Evolutionary conservation across 495 filamentous ascomycete genomes (phyloP), one percentile per base, ranked within the genome.

Genomic region (Penicillium dipodomyicola): DNA sequence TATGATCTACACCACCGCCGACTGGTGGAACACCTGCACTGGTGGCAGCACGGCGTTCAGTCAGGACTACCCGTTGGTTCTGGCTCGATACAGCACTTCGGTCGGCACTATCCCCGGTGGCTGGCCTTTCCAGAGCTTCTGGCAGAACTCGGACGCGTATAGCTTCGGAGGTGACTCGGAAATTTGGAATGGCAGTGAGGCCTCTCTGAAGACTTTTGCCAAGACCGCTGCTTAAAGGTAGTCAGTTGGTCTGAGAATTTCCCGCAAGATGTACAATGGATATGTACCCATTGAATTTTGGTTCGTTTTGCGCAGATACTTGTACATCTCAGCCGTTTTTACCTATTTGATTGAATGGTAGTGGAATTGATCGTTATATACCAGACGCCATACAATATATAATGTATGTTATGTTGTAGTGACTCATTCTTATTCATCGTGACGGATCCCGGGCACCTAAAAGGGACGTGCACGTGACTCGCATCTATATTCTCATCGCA

Each of bases 21-120:
- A 77, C 54, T 87, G 84, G 85, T 87, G 85, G 85, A 68, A 60
- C 14, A 72, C 72, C 30, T 88, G 85, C 63, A 86, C 85, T 1
- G 84, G 83, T 1, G 78, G 81, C 62, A 81, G 74, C 30, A 67
- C 61, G 5, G 76, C 72, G 2, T 88, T 87, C 57, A 60, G 65
- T 33, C 47, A 59, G 14, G 82, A 72, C 5, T 79, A 80, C 62
- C 81, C 83, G 11, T 67, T 88, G 4, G 80, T 82, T n/a, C 59
- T 88, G 57, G 85, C 84, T 12, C 67, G 76, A 14, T 87, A 82
- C 57, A 63, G 54, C 22, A 77, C 68, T 56, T 66, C 69, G 0
- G 63, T 77, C 1, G 82, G 84, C 11, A 76, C 76, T 0, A 70
- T 84, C 15, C 84, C 84, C 4, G 82, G 77, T 6, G 79, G 84